Evolutionary conservation across 139 green algal genomes (phyloP).

Genomic region (Chlamydomonas sp.): DNA sequence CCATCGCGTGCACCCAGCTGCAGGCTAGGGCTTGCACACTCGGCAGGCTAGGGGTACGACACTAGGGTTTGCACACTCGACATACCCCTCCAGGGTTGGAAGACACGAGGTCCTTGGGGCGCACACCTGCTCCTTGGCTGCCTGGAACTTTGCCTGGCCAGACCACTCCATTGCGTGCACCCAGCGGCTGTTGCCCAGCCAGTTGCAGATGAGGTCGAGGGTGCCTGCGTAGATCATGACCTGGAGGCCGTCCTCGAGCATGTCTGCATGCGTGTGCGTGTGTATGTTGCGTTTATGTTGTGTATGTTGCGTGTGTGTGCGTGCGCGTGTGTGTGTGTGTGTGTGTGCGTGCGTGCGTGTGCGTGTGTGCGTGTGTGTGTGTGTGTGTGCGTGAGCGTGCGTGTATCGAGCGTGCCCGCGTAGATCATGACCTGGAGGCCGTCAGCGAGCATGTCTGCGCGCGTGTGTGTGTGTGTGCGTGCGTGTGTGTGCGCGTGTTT

Average conservation of each 20-base stretch:
- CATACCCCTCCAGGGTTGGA: neutral
- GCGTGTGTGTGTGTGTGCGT: neutral
- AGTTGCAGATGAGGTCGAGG: constrained; percentile 81
- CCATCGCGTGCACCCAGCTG: constrained; percentile 62
- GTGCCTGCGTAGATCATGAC: constrained; percentile 75
- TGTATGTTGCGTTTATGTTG: neutral
- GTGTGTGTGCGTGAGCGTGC: neutral
- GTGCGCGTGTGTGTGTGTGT: neutral
- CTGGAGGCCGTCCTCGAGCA: constrained; percentile 64
- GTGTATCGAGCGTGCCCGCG: constrained; percentile 53
- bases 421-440: constrained; percentile 76
- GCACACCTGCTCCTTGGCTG: neutral
- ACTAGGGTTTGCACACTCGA: neutral
- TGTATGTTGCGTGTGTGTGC: constrained; percentile 4
- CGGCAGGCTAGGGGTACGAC: neutral
- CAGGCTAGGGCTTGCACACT: neutral
- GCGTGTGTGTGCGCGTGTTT: neutral
- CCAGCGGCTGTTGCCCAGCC: neutral
- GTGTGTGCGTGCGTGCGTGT: neutral
- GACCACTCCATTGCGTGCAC: neutral
- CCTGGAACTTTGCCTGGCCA: neutral
- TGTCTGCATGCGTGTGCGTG: constrained; percentile 14
- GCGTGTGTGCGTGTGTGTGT: neutral
- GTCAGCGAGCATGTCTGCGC: constrained; percentile 54
- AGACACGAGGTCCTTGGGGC: neutral